Evolutionary conservation across 345 rosid genomes (phyloP), one percentile per base, ranked within the genome.

Genomic region (Eucalyptus coolabah): DNA sequence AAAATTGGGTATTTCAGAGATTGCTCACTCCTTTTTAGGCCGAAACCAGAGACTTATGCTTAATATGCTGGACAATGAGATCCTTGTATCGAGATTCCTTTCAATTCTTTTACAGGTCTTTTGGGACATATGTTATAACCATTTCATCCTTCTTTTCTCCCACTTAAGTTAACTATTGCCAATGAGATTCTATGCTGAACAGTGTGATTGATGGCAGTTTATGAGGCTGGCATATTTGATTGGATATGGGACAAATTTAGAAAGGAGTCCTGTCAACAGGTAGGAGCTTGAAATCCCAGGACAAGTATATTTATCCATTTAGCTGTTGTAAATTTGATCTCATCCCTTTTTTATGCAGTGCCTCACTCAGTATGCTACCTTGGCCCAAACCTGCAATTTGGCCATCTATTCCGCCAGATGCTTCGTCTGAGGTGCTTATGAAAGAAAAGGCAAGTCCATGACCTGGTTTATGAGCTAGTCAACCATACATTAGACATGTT

Each of bases 211-310:
- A 77, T 77, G 93, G 92, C 97, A 98, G 99, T 98, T 97, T 94
- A 94, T 96, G 97, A 95, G 99, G 94, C 97, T 98, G 87, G 98
- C 98, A 47, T 98, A 96, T 94, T 92, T 98, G 90, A 92, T 96
- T 91, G 99, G 99, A 89, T 95, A 95, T 92, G 99, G 98, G 92
- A 90, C 94, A 89, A 95, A 96, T 92, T 93, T 98, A 87, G 98
- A 97, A 95, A 96, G 95, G 94, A 97, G 99, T 93, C 98, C 99
- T 85, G 94, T 96, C 87, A 98, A 98, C 95, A 98, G 99, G 98
- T 96, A 93, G 86, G 16, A 18, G 50, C 87, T 87, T 86, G 85
- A 88, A 87, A 83, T 89, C 28, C 85, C 40, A 69, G 56, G 67
- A 45, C n/a, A 59, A 45, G 54, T 24, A 89, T 56, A 49, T 28